These are phyloP conservation scores for Vicia sativa DNA, from an alignment of 306 rosid species.

Conservation along the genomic window DNA sequence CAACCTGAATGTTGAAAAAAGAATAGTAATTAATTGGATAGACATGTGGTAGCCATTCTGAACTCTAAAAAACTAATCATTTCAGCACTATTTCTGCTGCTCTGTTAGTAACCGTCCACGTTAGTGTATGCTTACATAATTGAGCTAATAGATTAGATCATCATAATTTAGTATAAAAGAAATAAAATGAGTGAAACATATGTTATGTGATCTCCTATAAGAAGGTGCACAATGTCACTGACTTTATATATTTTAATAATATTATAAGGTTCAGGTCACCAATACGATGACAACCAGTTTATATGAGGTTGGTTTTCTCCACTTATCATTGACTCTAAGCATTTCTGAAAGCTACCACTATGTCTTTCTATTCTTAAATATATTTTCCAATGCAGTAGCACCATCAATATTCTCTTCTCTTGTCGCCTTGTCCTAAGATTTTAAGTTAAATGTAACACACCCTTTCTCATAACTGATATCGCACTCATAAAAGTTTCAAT, in stretches of 20 bases:
- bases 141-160: background rate
- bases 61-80: background rate
- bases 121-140: background rate
- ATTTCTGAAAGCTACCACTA: conserved; percentile 4
- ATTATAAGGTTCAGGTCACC: conserved; percentile 18
- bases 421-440: conserved; percentile 31
- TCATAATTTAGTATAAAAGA: background rate
- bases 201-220: background rate
- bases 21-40: background rate
- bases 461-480: conserved; percentile 14
- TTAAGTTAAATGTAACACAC: conserved; percentile 3
- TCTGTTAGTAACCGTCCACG: conserved; percentile 7
- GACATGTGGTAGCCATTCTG: background rate
- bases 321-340: conserved; percentile 12
- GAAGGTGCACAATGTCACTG: conserved; percentile 3
- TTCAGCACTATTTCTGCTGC: conserved; percentile 6
- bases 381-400: conserved; percentile 1
- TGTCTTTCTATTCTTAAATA: conserved; percentile 14
- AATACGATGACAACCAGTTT: conserved; percentile 9
- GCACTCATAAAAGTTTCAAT: conserved; percentile 41
- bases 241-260: conserved; percentile 6
- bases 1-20: background rate
- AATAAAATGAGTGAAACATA: background rate
- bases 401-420: background rate
- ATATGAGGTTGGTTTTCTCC: background rate